Evolutionary conservation across 2,329 filamentous ascomycete genomes (phyloP).

Genomic region (Ceratocystis cubensis): DNA sequence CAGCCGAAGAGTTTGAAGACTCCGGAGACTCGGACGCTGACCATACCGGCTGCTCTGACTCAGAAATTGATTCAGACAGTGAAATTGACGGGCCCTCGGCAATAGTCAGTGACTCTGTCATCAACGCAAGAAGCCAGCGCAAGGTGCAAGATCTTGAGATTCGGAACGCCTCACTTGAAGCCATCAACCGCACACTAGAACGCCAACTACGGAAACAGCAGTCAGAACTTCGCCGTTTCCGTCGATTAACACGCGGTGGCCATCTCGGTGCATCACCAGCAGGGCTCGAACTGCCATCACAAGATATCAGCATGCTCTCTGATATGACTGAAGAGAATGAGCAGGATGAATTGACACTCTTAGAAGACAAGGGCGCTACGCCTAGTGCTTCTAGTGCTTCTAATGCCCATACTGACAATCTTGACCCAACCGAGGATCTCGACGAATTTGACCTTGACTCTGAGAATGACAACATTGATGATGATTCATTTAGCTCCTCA

Average conservation of each 20-base stretch:
- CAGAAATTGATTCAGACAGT: conserved; percentile 15
- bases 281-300: conserved; percentile 32
- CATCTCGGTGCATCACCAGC: conserved; percentile 48
- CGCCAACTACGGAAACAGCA: conserved; percentile 85
- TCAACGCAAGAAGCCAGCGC: conserved; percentile 79
- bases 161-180: conserved; percentile 84
- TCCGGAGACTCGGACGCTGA: conserved; percentile 10
- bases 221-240: conserved; percentile 71
- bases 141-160: conserved; percentile 96
- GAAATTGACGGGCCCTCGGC: conserved; percentile 14
- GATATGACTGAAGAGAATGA: conserved; percentile 39
- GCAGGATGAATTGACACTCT: conserved; percentile 4
- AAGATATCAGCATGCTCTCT: conserved; percentile 33
- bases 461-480: conserved; percentile 34
- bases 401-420: neutral
- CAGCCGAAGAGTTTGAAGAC: conserved; percentile 38
- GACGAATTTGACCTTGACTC: conserved; percentile 34
- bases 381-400: neutral
- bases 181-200: conserved; percentile 89
- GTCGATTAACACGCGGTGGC: conserved; percentile 72
- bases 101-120: conserved; percentile 53
- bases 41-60: conserved; percentile 10
- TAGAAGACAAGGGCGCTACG: neutral
- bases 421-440: conserved; percentile 30
- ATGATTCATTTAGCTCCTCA: conserved; percentile 42